These are phyloP conservation scores for Diplotaxis tenuifolia DNA, from an alignment of 345 rosid genomes.

Conservation along the genomic window DNA sequence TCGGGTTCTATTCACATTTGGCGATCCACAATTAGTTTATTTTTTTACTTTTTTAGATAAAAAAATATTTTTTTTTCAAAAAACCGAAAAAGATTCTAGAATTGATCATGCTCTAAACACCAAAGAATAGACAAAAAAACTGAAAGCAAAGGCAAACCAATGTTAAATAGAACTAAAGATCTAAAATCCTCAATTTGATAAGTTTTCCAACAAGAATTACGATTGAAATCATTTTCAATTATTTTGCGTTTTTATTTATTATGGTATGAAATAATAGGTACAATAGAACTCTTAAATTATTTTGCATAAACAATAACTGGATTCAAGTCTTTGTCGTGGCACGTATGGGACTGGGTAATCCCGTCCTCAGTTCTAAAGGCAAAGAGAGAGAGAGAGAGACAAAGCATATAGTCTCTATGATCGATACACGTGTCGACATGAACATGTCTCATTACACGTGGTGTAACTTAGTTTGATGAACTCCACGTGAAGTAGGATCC, in stretches of 20 bases:
- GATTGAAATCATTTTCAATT: not conserved
- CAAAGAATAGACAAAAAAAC: too few relatives aligned
- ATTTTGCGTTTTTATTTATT: not conserved
- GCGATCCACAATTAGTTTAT: too few relatives aligned
- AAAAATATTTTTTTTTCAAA: too few relatives aligned
- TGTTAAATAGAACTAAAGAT: not conserved
- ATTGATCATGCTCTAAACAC: too few relatives aligned
- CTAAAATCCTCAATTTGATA: not conserved
- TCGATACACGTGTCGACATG: conserved; percentile 8
- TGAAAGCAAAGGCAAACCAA: not conserved
- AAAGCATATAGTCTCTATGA: conserved; percentile 9
- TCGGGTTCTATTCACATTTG: too few relatives aligned
- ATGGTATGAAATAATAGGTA: not conserved
- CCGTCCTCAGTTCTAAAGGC: conserved; percentile 6
- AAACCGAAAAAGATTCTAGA: too few relatives aligned
- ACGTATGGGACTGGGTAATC: conserved; percentile 1
- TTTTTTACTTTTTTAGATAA: too few relatives aligned
- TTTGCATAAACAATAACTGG: not conserved
- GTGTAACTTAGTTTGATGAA: not conserved
- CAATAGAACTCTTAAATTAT: not conserved
- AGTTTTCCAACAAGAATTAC: not conserved
- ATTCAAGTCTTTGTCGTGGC: conserved; percentile 25
- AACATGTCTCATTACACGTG: conserved; percentile 4
- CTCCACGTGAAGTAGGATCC: conserved; percentile 23
- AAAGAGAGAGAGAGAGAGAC: conserved; percentile 6